Base-by-base conservation (phyloP, 768 basidiomycete species). In the Hebeloma cylindrosporum region DNA sequence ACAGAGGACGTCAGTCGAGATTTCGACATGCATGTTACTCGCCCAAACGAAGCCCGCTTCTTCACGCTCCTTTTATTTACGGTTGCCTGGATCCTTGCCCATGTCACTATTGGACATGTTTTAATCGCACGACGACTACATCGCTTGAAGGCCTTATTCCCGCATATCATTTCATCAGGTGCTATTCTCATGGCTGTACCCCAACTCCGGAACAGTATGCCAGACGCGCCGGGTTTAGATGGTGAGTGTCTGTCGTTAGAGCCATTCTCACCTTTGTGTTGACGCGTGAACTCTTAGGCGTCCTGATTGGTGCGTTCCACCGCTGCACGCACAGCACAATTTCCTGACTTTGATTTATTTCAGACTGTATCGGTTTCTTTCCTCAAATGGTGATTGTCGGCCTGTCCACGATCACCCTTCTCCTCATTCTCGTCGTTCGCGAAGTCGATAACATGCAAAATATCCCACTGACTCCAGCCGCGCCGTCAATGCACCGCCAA, bases 311-410 rank as follows among this genome's bases (percentile, higher is more conserved):
- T 77, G 58, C 38, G 64, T 52, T 20, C 31, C 5, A 20, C 26
- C 22, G 13, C 11, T 18, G 18, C 25, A 13, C n/a, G 9, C 3
- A 20, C 25, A 33, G 17, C 13, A 28, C 29, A 32, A 7, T 31
- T 11, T 1, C 18, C 36, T 48, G 21, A 48, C 13, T 7, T 29
- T 13, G 18, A 22, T 20, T 9, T 5, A 29, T 37, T 36, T 36
- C 43, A 79, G 77, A 80, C 52, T 64, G 64, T 33, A 78, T 82
- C 35, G 80, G 78, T 2, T 78, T 72, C 58, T 80, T 82, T 55
- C 77, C 79, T 4, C 79, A 82, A 56, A 79, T 81, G 74, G 62
- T 78, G 18, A 59, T 75, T 21, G 58, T 66, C n/a, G 65, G 67
- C 6, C 56, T 69, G 1, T 73, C 71, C 7, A 64, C 65, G 11